These are phyloP conservation scores for Arthrobotrys megalospora DNA, from an alignment of 2,329 filamentous ascomycete species.

Conservation along the genomic window DNA sequence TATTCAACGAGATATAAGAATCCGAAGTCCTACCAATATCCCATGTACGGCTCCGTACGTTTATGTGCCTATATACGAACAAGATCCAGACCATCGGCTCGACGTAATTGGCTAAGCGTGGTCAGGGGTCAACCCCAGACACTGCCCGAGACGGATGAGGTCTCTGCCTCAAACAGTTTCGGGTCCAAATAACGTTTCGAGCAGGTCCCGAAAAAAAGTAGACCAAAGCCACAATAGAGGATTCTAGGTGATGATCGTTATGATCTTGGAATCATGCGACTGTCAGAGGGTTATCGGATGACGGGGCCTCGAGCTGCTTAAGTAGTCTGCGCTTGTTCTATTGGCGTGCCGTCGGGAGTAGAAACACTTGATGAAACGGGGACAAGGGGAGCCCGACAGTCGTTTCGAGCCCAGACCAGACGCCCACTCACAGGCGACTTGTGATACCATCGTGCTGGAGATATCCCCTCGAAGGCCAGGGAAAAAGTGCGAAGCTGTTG, in stretches of 20 bases:
- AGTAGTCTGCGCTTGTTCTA: slow-evolving; percentile 14
- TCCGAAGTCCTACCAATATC: neutral
- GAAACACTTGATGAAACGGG: slow-evolving; percentile 56
- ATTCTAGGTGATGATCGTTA: slow-evolving; percentile 11
- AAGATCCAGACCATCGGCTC: neutral
- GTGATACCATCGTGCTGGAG: neutral
- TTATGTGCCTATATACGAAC: neutral
- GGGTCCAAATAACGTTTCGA: slow-evolving; percentile 45
- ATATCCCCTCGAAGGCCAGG: neutral
- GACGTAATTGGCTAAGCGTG: neutral
- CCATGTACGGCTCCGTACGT: neutral
- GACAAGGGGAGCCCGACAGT: slow-evolving; percentile 12
- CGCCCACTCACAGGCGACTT: slow-evolving; percentile 10
- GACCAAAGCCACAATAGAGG: slow-evolving; percentile 23
- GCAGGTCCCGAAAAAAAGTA: slow-evolving; percentile 2
- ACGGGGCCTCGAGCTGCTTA: slow-evolving; percentile 16
- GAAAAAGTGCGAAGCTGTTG: neutral
- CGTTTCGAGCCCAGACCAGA: slow-evolving; percentile 29
- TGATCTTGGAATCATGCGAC: slow-evolving; percentile 38
- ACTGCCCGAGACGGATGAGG: slow-evolving; percentile 43
- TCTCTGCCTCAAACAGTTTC: slow-evolving; percentile 57
- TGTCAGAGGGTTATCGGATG: slow-evolving; percentile 52
- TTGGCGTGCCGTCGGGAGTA: slow-evolving; percentile 15
- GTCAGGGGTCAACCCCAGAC: slow-evolving; percentile 34
- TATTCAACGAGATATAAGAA: neutral